These are phyloP conservation scores for Fereydounia khargensis DNA, from an alignment of 1,284 basidiomycete species.

Conservation along the genomic window DNA sequence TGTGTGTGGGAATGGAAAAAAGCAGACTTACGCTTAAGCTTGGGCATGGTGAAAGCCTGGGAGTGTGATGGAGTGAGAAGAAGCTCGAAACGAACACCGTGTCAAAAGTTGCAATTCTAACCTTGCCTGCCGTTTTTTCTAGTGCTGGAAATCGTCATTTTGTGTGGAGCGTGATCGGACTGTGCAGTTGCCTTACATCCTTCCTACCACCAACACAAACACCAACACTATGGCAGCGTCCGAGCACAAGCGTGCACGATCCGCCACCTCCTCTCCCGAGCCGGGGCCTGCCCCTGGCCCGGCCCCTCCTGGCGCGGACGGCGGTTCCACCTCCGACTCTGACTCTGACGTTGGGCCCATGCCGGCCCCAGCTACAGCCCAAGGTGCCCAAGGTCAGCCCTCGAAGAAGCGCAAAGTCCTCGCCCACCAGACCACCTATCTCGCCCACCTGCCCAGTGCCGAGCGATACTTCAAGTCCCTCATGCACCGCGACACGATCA, in stretches of 20 bases:
- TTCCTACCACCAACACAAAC: background rate
- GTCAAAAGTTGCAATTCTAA: too few relatives aligned
- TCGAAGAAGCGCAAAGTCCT: constrained; percentile 62
- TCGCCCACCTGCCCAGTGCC: constrained; percentile 84
- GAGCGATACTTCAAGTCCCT: constrained; percentile 96
- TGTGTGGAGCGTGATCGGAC: constrained; percentile 1
- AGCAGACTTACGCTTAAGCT: constrained; percentile 16
- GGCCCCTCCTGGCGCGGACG: background rate
- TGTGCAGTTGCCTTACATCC: background rate
- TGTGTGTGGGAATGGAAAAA: background rate
- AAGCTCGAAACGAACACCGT: too few relatives aligned
- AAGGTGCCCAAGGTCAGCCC: constrained; percentile 60
- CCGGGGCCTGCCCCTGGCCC: background rate
- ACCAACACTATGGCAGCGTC: background rate
- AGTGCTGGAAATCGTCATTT: too few relatives aligned
- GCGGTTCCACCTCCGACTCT: background rate
- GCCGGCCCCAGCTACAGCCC: background rate
- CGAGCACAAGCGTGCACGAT: background rate
- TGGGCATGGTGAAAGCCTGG: too few relatives aligned
- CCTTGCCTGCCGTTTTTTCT: too few relatives aligned
- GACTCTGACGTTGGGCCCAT: constrained; percentile 11
- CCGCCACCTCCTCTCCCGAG: background rate
- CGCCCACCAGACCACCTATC: constrained; percentile 76
- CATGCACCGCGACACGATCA: constrained; percentile 94
- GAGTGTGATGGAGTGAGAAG: too few relatives aligned